Percentiles rank a stretch among this genome's conserved stretches.
phyloP scores from a whole-genome alignment of 208 protist species.

The Leishmania aethiopica region DNA sequence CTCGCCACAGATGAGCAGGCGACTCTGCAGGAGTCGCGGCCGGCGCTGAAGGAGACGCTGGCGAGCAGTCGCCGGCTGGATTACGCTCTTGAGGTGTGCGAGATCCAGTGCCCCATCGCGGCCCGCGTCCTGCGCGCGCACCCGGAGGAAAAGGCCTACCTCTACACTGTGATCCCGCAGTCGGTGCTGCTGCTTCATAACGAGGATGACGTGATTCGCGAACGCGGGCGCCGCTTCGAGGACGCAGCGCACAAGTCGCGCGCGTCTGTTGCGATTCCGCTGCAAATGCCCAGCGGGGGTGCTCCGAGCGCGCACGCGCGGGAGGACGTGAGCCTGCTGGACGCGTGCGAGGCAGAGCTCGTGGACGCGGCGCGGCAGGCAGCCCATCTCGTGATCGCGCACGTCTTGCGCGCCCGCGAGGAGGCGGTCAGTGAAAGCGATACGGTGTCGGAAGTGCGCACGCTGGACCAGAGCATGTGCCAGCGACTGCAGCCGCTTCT shows the following conservation, averaged over 20 bases:
- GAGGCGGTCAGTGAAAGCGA: slow-evolving; percentile 12
- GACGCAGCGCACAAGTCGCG: slow-evolving; percentile 22
- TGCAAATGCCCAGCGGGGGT: slow-evolving; percentile 8
- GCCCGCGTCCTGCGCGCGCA: slow-evolving; percentile 29
- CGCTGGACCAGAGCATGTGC: slow-evolving; percentile 27
- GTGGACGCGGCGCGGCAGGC: slow-evolving; percentile 36
- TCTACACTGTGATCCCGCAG: slow-evolving; percentile 66
- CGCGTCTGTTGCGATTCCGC: slow-evolving; percentile 24
- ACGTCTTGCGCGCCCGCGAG: slow-evolving; percentile 21
- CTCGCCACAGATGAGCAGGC: background rate
- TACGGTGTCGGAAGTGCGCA: slow-evolving; percentile 32
- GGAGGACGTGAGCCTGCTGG: slow-evolving; percentile 24
- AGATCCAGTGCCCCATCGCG: slow-evolving; percentile 36
- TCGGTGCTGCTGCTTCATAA: slow-evolving; percentile 72
- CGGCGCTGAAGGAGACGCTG: background rate
- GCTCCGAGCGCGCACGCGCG: background rate
- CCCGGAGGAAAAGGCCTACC: slow-evolving; percentile 19
- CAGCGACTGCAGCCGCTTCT: slow-evolving; percentile 24
- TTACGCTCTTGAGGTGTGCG: slow-evolving; percentile 30
- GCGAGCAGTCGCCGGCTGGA: background rate
- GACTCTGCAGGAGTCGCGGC: background rate
- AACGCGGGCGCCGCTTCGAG: slow-evolving; percentile 62
- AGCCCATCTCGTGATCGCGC: slow-evolving; percentile 34
- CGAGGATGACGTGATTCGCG: slow-evolving; percentile 62
- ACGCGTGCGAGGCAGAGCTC: slow-evolving; percentile 39